Evolutionary conservation across 441 rosid genomes (phyloP).

Genomic region (Populus trichocarpa): DNA sequence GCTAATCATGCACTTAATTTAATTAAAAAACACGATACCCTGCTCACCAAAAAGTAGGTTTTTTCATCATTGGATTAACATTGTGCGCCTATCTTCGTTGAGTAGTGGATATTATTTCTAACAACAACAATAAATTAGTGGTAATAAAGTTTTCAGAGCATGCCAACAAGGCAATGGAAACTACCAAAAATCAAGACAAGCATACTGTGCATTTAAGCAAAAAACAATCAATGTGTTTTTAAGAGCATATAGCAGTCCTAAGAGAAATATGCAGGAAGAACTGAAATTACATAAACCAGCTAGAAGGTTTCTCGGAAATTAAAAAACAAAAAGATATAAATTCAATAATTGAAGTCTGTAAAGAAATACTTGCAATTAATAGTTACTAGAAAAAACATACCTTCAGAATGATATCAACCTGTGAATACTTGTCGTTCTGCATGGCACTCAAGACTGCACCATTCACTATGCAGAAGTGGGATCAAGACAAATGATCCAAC

Average conservation of each 20-base stretch:
- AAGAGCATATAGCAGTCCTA: not conserved
- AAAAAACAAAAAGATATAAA: not conserved
- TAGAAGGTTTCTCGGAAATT: not conserved
- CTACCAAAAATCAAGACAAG: no score
- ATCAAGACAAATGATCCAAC: not conserved
- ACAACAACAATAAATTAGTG: no score
- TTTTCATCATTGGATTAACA: no score
- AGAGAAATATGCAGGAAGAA: not conserved
- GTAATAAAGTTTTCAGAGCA: no score
- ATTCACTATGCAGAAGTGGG: not conserved
- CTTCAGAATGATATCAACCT: not conserved
- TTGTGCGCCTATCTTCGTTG: no score
- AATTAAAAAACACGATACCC: no score
- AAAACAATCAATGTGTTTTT: no score
- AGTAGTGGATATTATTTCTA: no score
- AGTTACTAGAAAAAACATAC: not conserved
- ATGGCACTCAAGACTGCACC: not conserved
- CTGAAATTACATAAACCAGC: not conserved
- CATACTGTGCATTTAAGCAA: no score
- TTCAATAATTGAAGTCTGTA: not conserved
- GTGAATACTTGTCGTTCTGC: not conserved
- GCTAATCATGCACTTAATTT: no score
- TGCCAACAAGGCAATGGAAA: no score
- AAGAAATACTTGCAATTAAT: not conserved
- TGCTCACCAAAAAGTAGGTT: no score